phyloP scores from a whole-genome alignment of 2,329 filamentous ascomycete species.

The Phyllosticta capitalensis region DNA sequence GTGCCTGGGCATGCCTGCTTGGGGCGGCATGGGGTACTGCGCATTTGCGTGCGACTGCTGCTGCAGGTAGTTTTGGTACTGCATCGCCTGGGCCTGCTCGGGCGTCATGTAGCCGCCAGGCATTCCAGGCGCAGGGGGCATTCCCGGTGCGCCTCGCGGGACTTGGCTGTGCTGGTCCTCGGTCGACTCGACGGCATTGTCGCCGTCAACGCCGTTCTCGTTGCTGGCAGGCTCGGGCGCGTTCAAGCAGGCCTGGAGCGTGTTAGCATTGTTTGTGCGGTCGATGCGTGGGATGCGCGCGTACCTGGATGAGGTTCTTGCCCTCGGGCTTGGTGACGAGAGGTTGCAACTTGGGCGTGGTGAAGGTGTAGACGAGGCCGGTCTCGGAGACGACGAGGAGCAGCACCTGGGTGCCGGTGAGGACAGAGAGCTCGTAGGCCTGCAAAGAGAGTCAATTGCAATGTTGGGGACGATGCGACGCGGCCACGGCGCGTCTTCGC shows the following conservation, averaged over 20 bases:
- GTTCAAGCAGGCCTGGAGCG: slow-evolving; percentile 80
- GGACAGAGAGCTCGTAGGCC: slow-evolving; percentile 95
- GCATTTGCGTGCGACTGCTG: slow-evolving; percentile 52
- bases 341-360: slow-evolving; percentile 94
- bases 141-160: slow-evolving; percentile 59
- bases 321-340: slow-evolving; percentile 97
- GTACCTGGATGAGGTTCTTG: slow-evolving; percentile 98
- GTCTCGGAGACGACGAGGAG: slow-evolving; percentile 96
- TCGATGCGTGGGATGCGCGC: slow-evolving; percentile 19
- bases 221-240: slow-evolving; percentile 80
- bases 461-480: slow-evolving; percentile 24
- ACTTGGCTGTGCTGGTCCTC: slow-evolving; percentile 80
- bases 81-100: slow-evolving; percentile 52
- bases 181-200: slow-evolving; percentile 65
- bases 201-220: slow-evolving; percentile 46
- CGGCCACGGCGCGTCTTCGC: slow-evolving; percentile 16
- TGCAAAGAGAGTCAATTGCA: slow-evolving; percentile 31
- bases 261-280: slow-evolving; percentile 24
- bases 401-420: slow-evolving; percentile 95
- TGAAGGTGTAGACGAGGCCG: slow-evolving; percentile 95
- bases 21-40: slow-evolving; percentile 70
- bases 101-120: slow-evolving; percentile 55
- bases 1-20: slow-evolving; percentile 58
- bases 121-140: slow-evolving; percentile 58
- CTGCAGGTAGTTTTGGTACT: slow-evolving; percentile 75